Conservation (phyloP, 2,329 filamentous ascomycete species). For the Penicillium sp. region DNA sequence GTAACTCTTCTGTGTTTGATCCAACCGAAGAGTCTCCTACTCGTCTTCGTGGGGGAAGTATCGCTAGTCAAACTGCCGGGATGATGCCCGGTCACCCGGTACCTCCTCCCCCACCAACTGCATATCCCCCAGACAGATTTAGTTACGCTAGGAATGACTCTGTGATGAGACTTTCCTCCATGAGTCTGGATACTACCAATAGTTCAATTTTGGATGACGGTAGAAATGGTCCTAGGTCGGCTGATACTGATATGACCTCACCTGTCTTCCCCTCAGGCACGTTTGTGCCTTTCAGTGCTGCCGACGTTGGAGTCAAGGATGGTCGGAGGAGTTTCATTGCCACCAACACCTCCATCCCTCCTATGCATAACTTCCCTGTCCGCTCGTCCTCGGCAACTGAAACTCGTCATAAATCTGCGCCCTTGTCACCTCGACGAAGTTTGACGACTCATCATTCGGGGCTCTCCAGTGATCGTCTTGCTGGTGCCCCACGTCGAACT, state of each 20-base stretch:
- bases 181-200: slow-evolving; percentile 39
- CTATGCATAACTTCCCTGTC: slow-evolving; percentile 25
- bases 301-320: slow-evolving; percentile 34
- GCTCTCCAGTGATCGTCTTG: slow-evolving; percentile 24
- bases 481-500: slow-evolving; percentile 29
- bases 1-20: slow-evolving; percentile 21
- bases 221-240: slow-evolving; percentile 24
- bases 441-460: slow-evolving; percentile 30
- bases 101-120: slow-evolving; percentile 35
- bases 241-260: slow-evolving; percentile 30
- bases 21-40: slow-evolving; percentile 22
- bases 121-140: slow-evolving; percentile 32
- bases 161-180: slow-evolving; percentile 32
- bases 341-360: slow-evolving; percentile 23
- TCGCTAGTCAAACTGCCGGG: slow-evolving; percentile 34
- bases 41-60: slow-evolving; percentile 32
- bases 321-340: slow-evolving; percentile 30
- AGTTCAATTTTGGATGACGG: slow-evolving; percentile 39
- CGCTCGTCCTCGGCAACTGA: slow-evolving; percentile 26
- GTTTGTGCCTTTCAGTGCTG: slow-evolving; percentile 38
- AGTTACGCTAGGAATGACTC: slow-evolving; percentile 37
- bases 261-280: slow-evolving; percentile 34
- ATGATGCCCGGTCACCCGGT: slow-evolving; percentile 36
- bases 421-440: slow-evolving; percentile 33
- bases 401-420: slow-evolving; percentile 23